Base-by-base conservation (phyloP, 2,329 filamentous ascomycete species). In the Emergomyces orientalis region DNA sequence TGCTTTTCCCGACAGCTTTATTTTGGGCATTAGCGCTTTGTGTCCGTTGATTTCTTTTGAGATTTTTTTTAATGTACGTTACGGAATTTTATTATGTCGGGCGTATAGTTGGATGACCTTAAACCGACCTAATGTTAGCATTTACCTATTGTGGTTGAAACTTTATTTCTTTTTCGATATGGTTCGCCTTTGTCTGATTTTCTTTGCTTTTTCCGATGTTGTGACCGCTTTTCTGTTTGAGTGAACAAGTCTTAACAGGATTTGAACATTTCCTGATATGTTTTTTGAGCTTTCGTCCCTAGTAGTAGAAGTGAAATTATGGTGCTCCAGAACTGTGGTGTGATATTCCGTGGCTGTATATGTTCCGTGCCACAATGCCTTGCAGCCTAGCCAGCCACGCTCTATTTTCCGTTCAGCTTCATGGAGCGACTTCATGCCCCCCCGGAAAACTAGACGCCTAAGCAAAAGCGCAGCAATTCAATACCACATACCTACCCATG, bases 1-100 rank as follows among this genome's bases (percentile, higher is more conserved):
- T 45, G 25, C 22, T 22, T 7, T 59, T 59, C 9, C 7, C 17
- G 8, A 52, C 56, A 13, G 11, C 22, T 45, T 5, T 6, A 9
- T 45, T 41, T n/a, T 41, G 56, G 56, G 39, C 13, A 59, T 59
- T 45, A 39, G 56, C 52, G 52, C 39, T 55, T 22, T 55, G 32
- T 37, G 17, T 34, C 32, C 7, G 5, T 22, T 45, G 22, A 43
- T 22, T 59, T 11, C 27, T 19, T 47, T 47, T 9, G 19, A 7
- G 30, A 25, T 27, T 37, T 30, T 27, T 41, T 58, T 27, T 41
- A 17, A 49, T 49, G 47, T 49, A 49, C 13, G 34, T 27, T 27
- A 43, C n/a, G 22, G 34, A 9, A 41, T 19, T 27, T 58, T 58
- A 43, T 27, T 43, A 27, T 32, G 22, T 43, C 34, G 37, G 34